Conservation (phyloP, 2,329 filamentous ascomycete species). For the Colletotrichum eleusines region DNA sequence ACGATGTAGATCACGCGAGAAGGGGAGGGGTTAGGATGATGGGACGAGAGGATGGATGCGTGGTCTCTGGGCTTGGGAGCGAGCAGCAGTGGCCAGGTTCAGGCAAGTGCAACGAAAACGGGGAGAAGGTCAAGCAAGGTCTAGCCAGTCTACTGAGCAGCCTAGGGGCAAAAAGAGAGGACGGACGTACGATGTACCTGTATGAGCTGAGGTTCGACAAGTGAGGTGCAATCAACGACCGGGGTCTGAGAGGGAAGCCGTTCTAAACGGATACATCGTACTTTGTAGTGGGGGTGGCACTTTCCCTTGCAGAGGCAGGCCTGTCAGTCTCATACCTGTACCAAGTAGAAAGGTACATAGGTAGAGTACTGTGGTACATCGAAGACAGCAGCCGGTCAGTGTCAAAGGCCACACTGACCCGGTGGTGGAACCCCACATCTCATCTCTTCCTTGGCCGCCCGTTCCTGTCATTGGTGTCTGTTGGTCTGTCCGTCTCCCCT, state of each 20-base stretch:
- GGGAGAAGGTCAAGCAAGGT: background rate
- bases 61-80: conserved; percentile 13
- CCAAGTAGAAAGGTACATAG: background rate
- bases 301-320: conserved; percentile 17
- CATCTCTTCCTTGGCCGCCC: background rate
- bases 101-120: conserved; percentile 12
- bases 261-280: conserved; percentile 17
- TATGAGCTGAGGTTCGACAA: conserved; percentile 20
- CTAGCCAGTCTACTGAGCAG: conserved; percentile 16
- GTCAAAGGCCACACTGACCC: conserved; percentile 29
- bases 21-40: background rate
- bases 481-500: background rate
- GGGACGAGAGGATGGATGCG: background rate
- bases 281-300: conserved; percentile 21
- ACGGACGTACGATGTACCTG: background rate
- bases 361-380: too few relatives aligned
- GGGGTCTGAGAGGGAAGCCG: conserved; percentile 23
- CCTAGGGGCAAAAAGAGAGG: background rate
- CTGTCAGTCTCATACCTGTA: conserved; percentile 9
- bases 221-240: conserved; percentile 19
- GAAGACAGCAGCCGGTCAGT: conserved; percentile 20
- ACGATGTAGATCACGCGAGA: conserved; percentile 4
- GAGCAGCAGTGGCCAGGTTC: background rate
- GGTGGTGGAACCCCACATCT: background rate
- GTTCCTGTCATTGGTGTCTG: background rate